These are phyloP conservation scores for Peterozyma xylosa DNA, from an alignment of 805 yeast species.

Conservation along the genomic window DNA sequence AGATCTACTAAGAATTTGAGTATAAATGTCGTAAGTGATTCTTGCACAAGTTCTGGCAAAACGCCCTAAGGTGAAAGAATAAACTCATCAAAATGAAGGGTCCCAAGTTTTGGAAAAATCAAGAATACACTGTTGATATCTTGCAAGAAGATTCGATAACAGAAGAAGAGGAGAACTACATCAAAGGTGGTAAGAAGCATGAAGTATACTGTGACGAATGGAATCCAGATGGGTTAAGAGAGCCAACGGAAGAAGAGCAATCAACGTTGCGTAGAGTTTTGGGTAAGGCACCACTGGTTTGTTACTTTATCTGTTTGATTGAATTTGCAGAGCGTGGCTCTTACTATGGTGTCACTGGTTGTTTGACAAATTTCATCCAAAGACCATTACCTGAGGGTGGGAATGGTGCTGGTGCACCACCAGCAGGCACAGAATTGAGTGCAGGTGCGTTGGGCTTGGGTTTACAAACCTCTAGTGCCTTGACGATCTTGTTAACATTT, in stretches of 20 bases:
- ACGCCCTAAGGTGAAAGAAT: too few relatives aligned
- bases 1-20: too few relatives aligned
- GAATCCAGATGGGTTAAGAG: slow-evolving; percentile 18
- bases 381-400: slow-evolving; percentile 41
- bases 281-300: slow-evolving; percentile 30
- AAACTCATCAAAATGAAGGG: too few relatives aligned
- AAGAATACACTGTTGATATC: too few relatives aligned
- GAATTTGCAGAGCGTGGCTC: slow-evolving; percentile 52
- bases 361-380: slow-evolving; percentile 43
- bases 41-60: too few relatives aligned
- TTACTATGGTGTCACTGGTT: slow-evolving; percentile 40
- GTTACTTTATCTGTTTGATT: slow-evolving; percentile 23
- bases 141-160: too few relatives aligned
- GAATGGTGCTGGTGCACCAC: slow-evolving; percentile 30
- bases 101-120: too few relatives aligned
- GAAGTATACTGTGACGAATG: slow-evolving; percentile 12
- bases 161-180: too few relatives aligned
- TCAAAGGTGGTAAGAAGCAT: too few relatives aligned
- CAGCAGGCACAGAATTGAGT: slow-evolving; percentile 22
- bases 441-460: slow-evolving; percentile 47
- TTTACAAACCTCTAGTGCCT: slow-evolving; percentile 34
- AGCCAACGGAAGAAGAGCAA: slow-evolving; percentile 21
- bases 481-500: slow-evolving; percentile 36
- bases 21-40: too few relatives aligned
- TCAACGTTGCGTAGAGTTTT: slow-evolving; percentile 23